Percentiles rank a stretch among this genome's conserved stretches.
phyloP scores from a whole-genome alignment of 2,329 filamentous ascomycete genomes.

The Orbilia quercus region DNA sequence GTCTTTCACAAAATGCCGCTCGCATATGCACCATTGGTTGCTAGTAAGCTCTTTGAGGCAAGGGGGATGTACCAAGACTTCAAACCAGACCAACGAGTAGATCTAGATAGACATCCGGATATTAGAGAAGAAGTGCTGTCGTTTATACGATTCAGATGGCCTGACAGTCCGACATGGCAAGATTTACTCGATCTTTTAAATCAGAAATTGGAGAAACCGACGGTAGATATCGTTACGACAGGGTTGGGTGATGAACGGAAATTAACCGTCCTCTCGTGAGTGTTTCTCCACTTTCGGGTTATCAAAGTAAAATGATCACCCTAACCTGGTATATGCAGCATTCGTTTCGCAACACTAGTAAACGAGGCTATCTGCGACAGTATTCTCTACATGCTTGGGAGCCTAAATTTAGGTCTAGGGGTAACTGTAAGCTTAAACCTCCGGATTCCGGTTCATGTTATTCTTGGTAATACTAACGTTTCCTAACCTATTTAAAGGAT shows the following conservation, averaged over 20 bases:
- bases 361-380: not conserved
- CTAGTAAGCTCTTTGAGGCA: not conserved
- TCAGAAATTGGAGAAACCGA: slow-evolving; percentile 14
- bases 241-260: not conserved
- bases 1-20: slow-evolving; percentile 23
- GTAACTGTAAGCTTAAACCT: slow-evolving; percentile 10
- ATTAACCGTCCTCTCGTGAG: slow-evolving; percentile 7
- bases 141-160: slow-evolving; percentile 16
- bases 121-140: not conserved
- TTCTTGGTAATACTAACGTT: not conserved
- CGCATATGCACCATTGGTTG: not conserved
- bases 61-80: not conserved
- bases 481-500: slow-evolving; percentile 12
- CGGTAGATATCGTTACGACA: slow-evolving; percentile 8
- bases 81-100: not conserved
- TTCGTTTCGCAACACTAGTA: slow-evolving; percentile 11
- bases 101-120: not conserved
- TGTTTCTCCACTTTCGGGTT: not conserved
- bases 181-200: slow-evolving; percentile 31
- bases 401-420: not conserved
- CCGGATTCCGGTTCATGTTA: not conserved
- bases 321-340: not conserved
- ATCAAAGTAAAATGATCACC: not conserved
- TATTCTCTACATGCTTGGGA: not conserved
- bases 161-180: slow-evolving; percentile 26